Evolutionary conservation across 129 eudicot species (phyloP).

Genomic region (Centaurea solstitialis): DNA sequence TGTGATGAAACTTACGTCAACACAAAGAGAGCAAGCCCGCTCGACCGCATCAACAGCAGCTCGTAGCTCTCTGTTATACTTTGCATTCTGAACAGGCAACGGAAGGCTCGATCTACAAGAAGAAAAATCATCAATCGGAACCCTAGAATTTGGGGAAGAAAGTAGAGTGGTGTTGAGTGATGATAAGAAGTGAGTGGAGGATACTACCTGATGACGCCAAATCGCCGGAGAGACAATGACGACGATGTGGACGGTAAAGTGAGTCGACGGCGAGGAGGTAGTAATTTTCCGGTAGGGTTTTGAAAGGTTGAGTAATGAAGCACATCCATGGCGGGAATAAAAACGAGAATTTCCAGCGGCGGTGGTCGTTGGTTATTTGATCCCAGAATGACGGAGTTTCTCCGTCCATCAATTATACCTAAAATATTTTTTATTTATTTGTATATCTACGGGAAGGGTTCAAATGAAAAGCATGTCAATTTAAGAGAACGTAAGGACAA

Average conservation of each 20-base stretch:
- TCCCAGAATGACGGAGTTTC: constrained; percentile 2
- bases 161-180: constrained; percentile 5
- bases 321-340: constrained; percentile 64
- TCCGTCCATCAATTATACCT: background rate
- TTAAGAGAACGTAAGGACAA: no score
- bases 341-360: background rate
- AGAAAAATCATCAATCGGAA: background rate
- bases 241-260: constrained; percentile 8
- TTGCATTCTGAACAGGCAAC: constrained; percentile 57
- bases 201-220: constrained; percentile 58
- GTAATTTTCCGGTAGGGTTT: constrained; percentile 26
- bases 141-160: constrained; percentile 28
- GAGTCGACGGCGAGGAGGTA: constrained; percentile 23
- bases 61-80: constrained; percentile 63
- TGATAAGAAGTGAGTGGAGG: constrained; percentile 14
- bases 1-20: constrained; percentile 50
- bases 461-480: no score
- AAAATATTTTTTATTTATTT: background rate
- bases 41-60: constrained; percentile 84
- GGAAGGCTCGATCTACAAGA: constrained; percentile 70
- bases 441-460: no score
- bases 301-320: constrained; percentile 40
- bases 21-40: constrained; percentile 81
- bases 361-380: constrained; percentile 22
- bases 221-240: constrained; percentile 37